Evolutionary conservation across 2,329 filamentous ascomycete species (phyloP).

Genomic region (Ascochyta pisi): DNA sequence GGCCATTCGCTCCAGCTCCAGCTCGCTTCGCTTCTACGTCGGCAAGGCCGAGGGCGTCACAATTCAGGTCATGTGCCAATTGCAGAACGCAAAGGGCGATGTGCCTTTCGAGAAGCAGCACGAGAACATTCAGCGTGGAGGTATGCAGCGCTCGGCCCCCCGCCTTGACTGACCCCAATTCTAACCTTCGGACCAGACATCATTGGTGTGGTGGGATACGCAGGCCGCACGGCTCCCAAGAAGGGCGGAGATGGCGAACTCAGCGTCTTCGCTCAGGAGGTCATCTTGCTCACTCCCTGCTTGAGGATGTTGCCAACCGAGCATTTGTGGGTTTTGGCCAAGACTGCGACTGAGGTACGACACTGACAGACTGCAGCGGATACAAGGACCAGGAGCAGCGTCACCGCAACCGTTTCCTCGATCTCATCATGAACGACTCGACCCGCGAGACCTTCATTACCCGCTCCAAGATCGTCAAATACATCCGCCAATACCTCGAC

Average conservation of each 20-base stretch:
- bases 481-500: conserved; percentile 88
- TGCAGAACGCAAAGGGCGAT: conserved; percentile 74
- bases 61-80: conserved; percentile 91
- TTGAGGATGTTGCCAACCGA: conserved; percentile 85
- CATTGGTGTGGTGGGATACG: conserved; percentile 84
- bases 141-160: neutral
- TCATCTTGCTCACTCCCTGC: conserved; percentile 87
- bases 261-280: conserved; percentile 88
- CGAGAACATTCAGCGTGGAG: conserved; percentile 81
- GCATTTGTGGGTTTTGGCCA: conserved; percentile 60
- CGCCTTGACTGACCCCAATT: neutral
- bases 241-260: conserved; percentile 89
- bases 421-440: conserved; percentile 94
- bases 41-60: conserved; percentile 72
- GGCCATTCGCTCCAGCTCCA: conserved; percentile 38
- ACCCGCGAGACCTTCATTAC: conserved; percentile 84
- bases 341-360: neutral
- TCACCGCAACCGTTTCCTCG: conserved; percentile 91
- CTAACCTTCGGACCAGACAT: conserved; percentile 65
- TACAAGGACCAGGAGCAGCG: conserved; percentile 96
- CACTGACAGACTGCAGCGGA: conserved; percentile 64
- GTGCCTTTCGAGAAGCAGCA: conserved; percentile 86
- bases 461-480: conserved; percentile 85
- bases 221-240: conserved; percentile 87
- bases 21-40: conserved; percentile 41